Percentiles rank a stretch among this genome's conserved stretches.
Evolutionary conservation across 805 yeast genomes (phyloP).

Genomic region (Sugiyamaella floridensis): DNA sequence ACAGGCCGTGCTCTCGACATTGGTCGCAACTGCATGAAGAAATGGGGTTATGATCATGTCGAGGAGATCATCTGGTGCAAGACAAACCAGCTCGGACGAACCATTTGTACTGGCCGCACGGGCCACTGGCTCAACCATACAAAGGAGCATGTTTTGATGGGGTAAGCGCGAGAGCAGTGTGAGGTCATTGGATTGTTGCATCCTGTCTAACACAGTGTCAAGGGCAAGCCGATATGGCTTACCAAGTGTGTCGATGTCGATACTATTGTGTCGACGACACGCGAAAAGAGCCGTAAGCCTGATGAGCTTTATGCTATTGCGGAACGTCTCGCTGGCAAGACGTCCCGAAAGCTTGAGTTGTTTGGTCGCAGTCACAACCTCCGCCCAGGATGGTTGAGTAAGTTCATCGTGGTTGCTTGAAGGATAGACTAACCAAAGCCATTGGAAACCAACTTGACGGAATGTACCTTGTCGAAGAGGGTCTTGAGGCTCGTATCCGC

Average conservation of each 20-base stretch:
- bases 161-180: slow-evolving; percentile 34
- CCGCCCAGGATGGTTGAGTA: slow-evolving; percentile 75
- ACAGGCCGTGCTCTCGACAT: slow-evolving; percentile 90
- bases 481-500: background rate
- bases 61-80: slow-evolving; percentile 90
- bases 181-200: background rate
- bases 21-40: slow-evolving; percentile 66
- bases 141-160: slow-evolving; percentile 83
- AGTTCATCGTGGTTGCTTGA: background rate
- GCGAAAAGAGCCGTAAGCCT: slow-evolving; percentile 88
- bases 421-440: background rate
- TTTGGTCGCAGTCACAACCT: slow-evolving; percentile 84
- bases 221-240: slow-evolving; percentile 74
- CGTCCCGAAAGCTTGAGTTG: slow-evolving; percentile 74
- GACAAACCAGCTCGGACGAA: slow-evolving; percentile 77
- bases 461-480: background rate
- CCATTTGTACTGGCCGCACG: slow-evolving; percentile 91
- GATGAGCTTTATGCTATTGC: slow-evolving; percentile 83
- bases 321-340: slow-evolving; percentile 74
- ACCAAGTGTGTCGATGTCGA: slow-evolving; percentile 63
- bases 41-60: slow-evolving; percentile 75
- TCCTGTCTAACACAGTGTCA: slow-evolving; percentile 32
- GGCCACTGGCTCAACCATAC: slow-evolving; percentile 98
- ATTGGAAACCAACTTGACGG: background rate
- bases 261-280: slow-evolving; percentile 68